A percentile compares a stretch with the other conserved stretches of the same genome.
phyloP scores from a whole-genome alignment of 139 green algal genomes.

The Coccomyxa sp. region DNA sequence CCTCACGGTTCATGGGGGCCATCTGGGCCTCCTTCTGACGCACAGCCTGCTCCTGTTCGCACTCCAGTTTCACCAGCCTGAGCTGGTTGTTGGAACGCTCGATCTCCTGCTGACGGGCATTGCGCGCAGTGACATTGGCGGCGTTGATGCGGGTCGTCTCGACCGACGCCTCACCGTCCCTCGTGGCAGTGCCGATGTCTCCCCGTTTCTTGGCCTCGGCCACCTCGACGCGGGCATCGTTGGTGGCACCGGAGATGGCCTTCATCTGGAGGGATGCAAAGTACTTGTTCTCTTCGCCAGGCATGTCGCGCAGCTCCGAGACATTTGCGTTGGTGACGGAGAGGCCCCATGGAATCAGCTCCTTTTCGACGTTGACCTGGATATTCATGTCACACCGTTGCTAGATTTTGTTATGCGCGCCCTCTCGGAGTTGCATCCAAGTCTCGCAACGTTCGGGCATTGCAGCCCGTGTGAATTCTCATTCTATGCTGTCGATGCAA shows the following conservation, averaged over 20 bases:
- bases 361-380: too few species aligned
- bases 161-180: background rate
- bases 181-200: constrained; percentile 2
- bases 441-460: background rate
- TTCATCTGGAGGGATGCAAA: constrained; percentile 8
- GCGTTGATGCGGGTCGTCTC: background rate
- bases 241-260: constrained; percentile 1
- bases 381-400: too few species aligned
- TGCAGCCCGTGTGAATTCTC: background rate
- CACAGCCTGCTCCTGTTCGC: background rate
- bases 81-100: background rate
- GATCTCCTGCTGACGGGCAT: constrained; percentile 4
- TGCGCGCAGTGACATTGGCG: background rate
- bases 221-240: constrained; percentile 7
- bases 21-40: background rate
- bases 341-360: too few species aligned
- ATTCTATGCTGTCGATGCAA: background rate
- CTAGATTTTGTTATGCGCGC: too few species aligned
- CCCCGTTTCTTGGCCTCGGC: constrained; percentile 5
- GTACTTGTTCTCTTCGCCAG: constrained; percentile 6
- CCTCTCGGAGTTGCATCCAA: background rate
- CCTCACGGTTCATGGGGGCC: background rate
- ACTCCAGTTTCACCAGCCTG: background rate
- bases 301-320: background rate
- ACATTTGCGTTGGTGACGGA: background rate